Evolutionary conservation across 208 protist genomes (phyloP).

Genomic region (Crithidia expoeki): DNA sequence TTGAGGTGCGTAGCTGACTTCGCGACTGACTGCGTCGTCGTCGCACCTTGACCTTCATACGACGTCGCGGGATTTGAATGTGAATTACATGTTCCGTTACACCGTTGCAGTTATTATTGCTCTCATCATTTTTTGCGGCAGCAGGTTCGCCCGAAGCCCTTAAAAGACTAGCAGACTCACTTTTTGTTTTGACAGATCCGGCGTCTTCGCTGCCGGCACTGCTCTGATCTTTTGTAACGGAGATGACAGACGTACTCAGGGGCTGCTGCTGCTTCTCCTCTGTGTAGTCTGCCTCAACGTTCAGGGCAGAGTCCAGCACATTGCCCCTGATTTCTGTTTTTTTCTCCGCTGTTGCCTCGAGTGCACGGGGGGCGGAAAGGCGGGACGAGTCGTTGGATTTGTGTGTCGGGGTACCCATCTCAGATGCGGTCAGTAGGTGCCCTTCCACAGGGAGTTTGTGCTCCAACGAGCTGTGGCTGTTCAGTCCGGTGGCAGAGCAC

Average conservation of each 20-base stretch:
- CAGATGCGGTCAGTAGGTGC: not conserved
- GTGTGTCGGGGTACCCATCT: not conserved
- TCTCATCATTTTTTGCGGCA: not conserved
- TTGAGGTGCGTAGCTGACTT: not conserved
- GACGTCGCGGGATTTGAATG: constrained; percentile 21
- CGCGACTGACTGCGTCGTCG: constrained; percentile 23
- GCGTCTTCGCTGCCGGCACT: not conserved
- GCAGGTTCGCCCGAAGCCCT: not conserved
- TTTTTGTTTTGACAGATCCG: not conserved
- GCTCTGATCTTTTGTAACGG: not conserved
- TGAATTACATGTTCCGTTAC: not conserved
- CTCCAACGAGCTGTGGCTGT: constrained; percentile 15
- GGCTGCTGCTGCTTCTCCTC: not conserved
- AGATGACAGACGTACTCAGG: not conserved
- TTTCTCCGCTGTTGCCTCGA: not conserved
- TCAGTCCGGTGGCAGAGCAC: not conserved
- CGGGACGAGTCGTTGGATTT: not conserved
- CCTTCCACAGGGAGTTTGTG: constrained; percentile 24
- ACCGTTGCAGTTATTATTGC: not conserved
- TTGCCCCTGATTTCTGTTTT: not conserved
- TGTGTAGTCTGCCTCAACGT: not conserved
- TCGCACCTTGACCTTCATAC: constrained; percentile 30
- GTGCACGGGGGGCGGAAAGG: not conserved
- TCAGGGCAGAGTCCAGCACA: not conserved
- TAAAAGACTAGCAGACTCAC: not conserved